phyloP scores from a whole-genome alignment of 2,329 filamentous ascomycete species.

The Trichoderma semiorbis region DNA sequence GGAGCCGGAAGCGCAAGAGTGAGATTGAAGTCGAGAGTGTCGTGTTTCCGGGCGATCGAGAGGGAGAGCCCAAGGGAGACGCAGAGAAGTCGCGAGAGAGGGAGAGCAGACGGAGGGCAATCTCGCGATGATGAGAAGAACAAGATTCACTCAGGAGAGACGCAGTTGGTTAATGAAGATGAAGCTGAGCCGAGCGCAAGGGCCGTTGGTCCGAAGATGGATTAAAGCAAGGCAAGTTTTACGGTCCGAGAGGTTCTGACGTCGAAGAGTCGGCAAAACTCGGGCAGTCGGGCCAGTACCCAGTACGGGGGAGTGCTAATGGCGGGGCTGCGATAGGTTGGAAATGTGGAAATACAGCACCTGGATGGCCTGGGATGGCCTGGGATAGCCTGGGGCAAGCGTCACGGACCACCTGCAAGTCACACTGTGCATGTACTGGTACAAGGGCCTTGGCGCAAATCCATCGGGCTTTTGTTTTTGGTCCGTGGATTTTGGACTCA shows the following conservation, averaged over 20 bases:
- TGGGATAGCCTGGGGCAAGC: background rate
- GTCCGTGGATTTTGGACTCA: background rate
- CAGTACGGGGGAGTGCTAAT: slow-evolving; percentile 26
- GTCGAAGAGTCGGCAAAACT: slow-evolving; percentile 19
- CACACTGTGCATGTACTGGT: slow-evolving; percentile 1
- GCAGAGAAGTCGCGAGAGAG: background rate
- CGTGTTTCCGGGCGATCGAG: background rate
- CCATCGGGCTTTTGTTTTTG: background rate
- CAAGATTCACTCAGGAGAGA: background rate
- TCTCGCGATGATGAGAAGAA: background rate
- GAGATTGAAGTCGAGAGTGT: background rate
- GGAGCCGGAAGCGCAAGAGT: background rate
- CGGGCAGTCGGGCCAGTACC: background rate
- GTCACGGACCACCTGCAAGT: slow-evolving; percentile 8
- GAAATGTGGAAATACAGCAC: background rate
- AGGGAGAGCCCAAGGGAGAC: background rate
- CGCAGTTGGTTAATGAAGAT: background rate
- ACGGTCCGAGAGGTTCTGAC: slow-evolving; percentile 16
- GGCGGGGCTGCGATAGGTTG: slow-evolving; percentile 34
- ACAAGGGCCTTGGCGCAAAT: background rate
- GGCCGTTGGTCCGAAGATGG: slow-evolving; percentile 9
- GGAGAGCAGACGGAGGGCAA: background rate
- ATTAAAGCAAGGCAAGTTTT: background rate
- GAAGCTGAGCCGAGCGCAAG: background rate
- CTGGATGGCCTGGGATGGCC: background rate